Base-by-base conservation (phyloP, 2,329 filamentous ascomycete genomes). In the Penicillium sp. region DNA sequence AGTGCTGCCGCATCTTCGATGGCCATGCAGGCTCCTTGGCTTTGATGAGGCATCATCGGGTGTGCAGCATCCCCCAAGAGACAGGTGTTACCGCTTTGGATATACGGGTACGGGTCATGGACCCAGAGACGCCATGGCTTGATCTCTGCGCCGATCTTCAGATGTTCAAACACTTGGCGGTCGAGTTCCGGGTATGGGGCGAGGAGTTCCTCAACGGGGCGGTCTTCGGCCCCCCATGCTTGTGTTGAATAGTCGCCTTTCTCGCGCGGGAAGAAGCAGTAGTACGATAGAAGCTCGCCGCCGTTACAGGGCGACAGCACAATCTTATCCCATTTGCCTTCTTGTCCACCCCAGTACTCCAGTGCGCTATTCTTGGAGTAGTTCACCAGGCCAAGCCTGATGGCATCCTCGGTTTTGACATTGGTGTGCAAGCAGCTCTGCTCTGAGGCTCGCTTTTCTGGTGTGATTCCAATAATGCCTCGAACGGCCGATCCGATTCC, bases 21-120 rank as follows among this genome's bases (percentile, higher is more conserved):
- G 0, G 86, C 85, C 84, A 86, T 87, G 63, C 85, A 87, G 0
- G 86, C 86, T 4, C 87, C 87, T 69, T 90, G 87, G 55, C 83
- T 86, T 68, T 89, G 87, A 65, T 89, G 81, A 1, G 86, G 85
- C 82, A 88, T 84, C 84, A 87, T 87, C 2, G 86, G 86, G 65
- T 88, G 86, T 2, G 79, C 86, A 9, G 87, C 87, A 66, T 90
- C 87, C 4, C 87, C 87, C 13, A 90, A 68, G 0, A 89, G 72
- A 52, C 83, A 86, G 1, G 81, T 80, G 27, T 71, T 76, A 13
- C 71, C 74, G 62, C 82, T 82, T 40, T 78, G 72, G 55, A 84
- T 76, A 62, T 84, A 83, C 0, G 81, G 80, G 60, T 88, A 89
- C 1, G 85, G 84, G 31, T 82, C 72, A 69, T 89, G 86, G 19